Conservation (phyloP, 2,329 filamentous ascomycete genomes). For the Colletotrichum gigasporum region DNA sequence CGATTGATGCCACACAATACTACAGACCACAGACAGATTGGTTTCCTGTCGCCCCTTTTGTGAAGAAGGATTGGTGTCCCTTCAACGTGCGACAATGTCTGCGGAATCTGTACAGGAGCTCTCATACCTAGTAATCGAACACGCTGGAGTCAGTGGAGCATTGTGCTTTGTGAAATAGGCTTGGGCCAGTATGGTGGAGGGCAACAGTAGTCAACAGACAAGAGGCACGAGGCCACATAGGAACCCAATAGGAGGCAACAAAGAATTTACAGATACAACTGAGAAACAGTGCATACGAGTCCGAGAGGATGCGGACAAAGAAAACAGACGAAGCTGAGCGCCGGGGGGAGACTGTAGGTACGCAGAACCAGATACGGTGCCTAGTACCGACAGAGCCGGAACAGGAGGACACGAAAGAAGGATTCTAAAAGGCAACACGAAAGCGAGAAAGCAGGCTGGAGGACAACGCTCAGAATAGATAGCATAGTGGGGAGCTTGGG, state of each 20-base stretch:
- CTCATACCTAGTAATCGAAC: conserved; percentile 12
- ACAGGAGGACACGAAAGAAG: conserved; percentile 7
- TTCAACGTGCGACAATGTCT: conserved; percentile 11
- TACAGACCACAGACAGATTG: neutral
- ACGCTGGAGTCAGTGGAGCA: neutral
- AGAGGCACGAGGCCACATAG: conserved; percentile 13
- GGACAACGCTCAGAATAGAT: neutral
- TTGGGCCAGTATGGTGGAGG: neutral
- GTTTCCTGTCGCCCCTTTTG: neutral
- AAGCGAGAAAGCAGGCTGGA: neutral
- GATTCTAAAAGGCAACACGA: neutral
- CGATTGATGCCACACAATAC: neutral
- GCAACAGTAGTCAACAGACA: conserved; percentile 1
- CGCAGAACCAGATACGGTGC: conserved; percentile 5
- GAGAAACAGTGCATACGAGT: neutral
- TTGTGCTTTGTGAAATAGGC: neutral
- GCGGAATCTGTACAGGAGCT: conserved; percentile 2
- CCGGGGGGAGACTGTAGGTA: conserved; percentile 12
- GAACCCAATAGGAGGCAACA: conserved; percentile 15
- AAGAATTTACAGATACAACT: neutral
- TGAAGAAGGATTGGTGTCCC: neutral
- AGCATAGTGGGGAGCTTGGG: conserved; percentile 1
- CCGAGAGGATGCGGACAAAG: conserved; percentile 14
- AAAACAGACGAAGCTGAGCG: conserved; percentile 10
- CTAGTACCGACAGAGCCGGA: neutral